A percentile compares a stretch with the other conserved stretches of the same genome.
phyloP scores from a whole-genome alignment of 2,329 filamentous ascomycete species.

The Ceratocystis alfenasii region DNA sequence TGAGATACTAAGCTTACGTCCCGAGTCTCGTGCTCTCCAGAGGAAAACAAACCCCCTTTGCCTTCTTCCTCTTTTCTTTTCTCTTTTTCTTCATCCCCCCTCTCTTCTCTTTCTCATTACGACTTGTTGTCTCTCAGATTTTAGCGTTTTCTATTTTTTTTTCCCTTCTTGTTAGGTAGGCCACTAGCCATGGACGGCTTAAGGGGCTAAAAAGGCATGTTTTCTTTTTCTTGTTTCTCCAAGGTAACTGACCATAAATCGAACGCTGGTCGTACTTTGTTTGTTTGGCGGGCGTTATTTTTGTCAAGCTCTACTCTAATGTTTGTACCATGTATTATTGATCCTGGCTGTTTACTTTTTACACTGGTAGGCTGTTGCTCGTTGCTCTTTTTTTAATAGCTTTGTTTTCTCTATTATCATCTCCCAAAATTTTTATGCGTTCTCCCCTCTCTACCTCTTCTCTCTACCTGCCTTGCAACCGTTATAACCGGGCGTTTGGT shows the following conservation, averaged over 20 bases:
- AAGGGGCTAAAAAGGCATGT: neutral
- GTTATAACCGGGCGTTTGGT: neutral
- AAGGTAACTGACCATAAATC: neutral
- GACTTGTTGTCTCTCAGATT: neutral
- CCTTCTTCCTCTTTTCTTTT: neutral
- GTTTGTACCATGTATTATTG: constrained; percentile 6
- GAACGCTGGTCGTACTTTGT: neutral
- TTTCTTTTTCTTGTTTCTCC: neutral
- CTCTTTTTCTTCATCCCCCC: neutral
- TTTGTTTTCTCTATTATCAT: constrained; percentile 4
- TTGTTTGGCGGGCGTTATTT: neutral
- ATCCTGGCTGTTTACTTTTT: neutral
- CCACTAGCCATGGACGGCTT: neutral
- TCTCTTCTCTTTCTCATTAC: neutral
- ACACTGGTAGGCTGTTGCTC: neutral
- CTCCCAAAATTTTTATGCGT: neutral
- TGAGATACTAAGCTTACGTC: neutral
- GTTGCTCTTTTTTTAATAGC: neutral
- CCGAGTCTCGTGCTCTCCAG: neutral
- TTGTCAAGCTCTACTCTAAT: neutral
- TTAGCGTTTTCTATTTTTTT: neutral
- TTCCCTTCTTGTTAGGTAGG: neutral
- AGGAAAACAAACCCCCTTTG: neutral
- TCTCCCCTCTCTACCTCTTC: neutral
- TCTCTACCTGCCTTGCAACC: neutral